phyloP scores from a whole-genome alignment of 2,329 filamentous ascomycete genomes.

The Celoporthe dispersa region DNA sequence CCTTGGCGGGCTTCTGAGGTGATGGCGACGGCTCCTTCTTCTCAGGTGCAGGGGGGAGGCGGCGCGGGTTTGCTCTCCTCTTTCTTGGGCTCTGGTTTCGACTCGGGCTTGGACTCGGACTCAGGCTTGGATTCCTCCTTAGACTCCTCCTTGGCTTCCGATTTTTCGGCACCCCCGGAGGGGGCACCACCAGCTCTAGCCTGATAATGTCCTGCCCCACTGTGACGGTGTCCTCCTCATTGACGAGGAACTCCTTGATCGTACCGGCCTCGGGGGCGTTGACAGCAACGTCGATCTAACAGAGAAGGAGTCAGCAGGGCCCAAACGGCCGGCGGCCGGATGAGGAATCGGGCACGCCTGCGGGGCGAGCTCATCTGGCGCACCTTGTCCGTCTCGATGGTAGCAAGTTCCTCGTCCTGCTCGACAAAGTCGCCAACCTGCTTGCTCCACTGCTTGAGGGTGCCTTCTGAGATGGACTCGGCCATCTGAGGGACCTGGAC shows the following conservation, averaged over 20 bases:
- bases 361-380: slow-evolving; percentile 26
- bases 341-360: not conserved
- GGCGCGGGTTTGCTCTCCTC: slow-evolving; percentile 42
- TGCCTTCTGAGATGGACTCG: slow-evolving; percentile 97
- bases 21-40: slow-evolving; percentile 38
- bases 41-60: slow-evolving; percentile 33
- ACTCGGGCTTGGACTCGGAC: slow-evolving; percentile 44
- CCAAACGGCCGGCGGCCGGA: slow-evolving; percentile 5
- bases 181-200: slow-evolving; percentile 74
- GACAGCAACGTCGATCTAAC: slow-evolving; percentile 91
- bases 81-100: slow-evolving; percentile 38
- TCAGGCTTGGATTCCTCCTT: slow-evolving; percentile 44
- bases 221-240: slow-evolving; percentile 92
- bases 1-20: slow-evolving; percentile 38
- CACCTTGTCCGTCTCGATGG: slow-evolving; percentile 99
- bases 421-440: slow-evolving; percentile 91
- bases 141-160: slow-evolving; percentile 57
- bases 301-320: slow-evolving; percentile 16
- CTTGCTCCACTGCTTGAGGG: slow-evolving; percentile 93
- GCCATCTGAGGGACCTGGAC: slow-evolving; percentile 98
- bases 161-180: slow-evolving; percentile 58
- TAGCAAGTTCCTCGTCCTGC: slow-evolving; percentile 96
- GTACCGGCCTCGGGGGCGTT: slow-evolving; percentile 90
- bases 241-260: slow-evolving; percentile 89
- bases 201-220: slow-evolving; percentile 91